Evolutionary conservation across 2,329 filamentous ascomycete genomes (phyloP).

Genomic region (Trichoderma atroviride): DNA sequence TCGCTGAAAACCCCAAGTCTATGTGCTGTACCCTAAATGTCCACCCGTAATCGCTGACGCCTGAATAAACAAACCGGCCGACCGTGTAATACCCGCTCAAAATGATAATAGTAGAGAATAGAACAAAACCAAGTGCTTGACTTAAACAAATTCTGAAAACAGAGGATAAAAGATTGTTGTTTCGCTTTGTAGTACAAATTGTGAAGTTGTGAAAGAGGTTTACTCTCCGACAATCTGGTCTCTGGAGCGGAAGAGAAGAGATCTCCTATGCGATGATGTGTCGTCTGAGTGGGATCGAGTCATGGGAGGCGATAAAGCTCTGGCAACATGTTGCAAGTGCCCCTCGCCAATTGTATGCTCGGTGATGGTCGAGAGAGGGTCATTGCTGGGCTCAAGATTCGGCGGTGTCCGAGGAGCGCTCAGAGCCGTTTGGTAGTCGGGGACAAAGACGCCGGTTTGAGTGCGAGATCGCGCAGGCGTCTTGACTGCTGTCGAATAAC

Average conservation of each 20-base stretch:
- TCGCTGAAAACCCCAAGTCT: slow-evolving; percentile 21
- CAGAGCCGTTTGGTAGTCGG: slow-evolving; percentile 67
- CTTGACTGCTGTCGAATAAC: slow-evolving; percentile 73
- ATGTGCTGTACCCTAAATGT: slow-evolving; percentile 8
- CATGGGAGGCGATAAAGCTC: slow-evolving; percentile 1
- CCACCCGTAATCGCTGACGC: neutral
- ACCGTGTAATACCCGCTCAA: neutral
- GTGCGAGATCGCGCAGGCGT: slow-evolving; percentile 60
- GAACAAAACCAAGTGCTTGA: neutral
- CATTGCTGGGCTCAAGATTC: slow-evolving; percentile 37
- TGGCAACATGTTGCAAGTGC: slow-evolving; percentile 9
- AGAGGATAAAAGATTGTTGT: neutral
- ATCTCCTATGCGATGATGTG: slow-evolving; percentile 32
- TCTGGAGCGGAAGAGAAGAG: slow-evolving; percentile 43
- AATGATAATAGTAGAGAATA: neutral
- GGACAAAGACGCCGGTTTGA: slow-evolving; percentile 56
- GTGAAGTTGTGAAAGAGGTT: neutral
- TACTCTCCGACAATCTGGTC: slow-evolving; percentile 37
- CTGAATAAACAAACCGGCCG: neutral
- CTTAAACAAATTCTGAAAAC: neutral
- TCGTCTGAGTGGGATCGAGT: slow-evolving; percentile 21
- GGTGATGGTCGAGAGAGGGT: slow-evolving; percentile 39
- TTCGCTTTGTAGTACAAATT: neutral
- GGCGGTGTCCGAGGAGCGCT: slow-evolving; percentile 56
- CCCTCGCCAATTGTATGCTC: slow-evolving; percentile 37